phyloP scores from a whole-genome alignment of 176 grass and related monocot genomes.

The Zoysia pacifica region DNA sequence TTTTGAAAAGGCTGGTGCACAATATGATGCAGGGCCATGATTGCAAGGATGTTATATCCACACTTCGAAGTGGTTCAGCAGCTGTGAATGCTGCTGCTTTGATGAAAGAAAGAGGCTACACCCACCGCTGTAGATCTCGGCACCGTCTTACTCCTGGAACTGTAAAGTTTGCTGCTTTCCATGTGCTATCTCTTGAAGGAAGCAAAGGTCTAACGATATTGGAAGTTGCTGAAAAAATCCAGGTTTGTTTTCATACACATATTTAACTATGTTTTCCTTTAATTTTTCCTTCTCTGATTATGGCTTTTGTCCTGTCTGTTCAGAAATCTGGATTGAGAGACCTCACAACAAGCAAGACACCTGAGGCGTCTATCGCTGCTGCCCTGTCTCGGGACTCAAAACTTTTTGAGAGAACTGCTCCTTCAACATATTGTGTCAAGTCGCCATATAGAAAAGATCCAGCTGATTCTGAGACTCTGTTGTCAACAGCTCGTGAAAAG shows the following conservation, averaged over 20 bases:
- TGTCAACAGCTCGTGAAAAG: conserved; percentile 85
- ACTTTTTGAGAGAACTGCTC: conserved; percentile 97
- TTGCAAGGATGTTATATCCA: conserved; percentile 69
- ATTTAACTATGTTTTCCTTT: neutral
- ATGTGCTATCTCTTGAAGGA: conserved; percentile 97
- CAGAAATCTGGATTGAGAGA: conserved; percentile 99
- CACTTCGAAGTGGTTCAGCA: conserved; percentile 86
- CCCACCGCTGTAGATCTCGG: conserved; percentile 64
- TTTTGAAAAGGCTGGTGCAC: conserved; percentile 15
- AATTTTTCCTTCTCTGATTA: neutral
- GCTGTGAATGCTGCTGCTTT: conserved; percentile 82
- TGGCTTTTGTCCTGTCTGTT: conserved; percentile 39
- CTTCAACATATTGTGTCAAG: conserved; percentile 96
- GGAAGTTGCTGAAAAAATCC: conserved; percentile 98
- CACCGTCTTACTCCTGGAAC: conserved; percentile 98
- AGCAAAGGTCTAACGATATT: conserved; percentile 87
- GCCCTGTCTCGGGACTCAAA: conserved; percentile 89
- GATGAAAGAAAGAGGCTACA: conserved; percentile 95
- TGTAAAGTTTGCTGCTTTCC: conserved; percentile 98
- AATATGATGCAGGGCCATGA: conserved; percentile 69
- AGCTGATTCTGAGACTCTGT: conserved; percentile 71
- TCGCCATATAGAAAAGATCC: conserved; percentile 93
- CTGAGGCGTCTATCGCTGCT: conserved; percentile 97
- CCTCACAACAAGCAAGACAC: conserved; percentile 98
- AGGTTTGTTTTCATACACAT: conserved; percentile 58